phyloP scores from a whole-genome alignment of 1,139 yeast genomes.

The Suhomyces chickasaworum region DNA sequence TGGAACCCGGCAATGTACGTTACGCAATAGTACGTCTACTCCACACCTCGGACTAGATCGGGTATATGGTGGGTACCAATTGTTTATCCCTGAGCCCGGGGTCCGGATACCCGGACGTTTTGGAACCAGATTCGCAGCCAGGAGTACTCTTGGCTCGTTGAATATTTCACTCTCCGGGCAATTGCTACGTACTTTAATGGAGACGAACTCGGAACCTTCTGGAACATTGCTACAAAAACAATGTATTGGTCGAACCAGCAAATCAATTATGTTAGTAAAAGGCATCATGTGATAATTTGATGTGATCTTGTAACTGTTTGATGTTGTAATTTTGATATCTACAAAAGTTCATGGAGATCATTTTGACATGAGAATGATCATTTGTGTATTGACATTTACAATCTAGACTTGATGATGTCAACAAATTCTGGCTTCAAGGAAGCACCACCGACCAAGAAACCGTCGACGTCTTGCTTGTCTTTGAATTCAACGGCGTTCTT shows the following conservation, averaged over 20 bases:
- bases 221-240: too few relatives aligned
- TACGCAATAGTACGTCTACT: background rate
- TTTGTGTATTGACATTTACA: slow-evolving; percentile 38
- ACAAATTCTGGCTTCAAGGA: slow-evolving; percentile 97
- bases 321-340: too few relatives aligned
- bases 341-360: too few relatives aligned
- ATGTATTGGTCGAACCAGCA: too few relatives aligned
- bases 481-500: slow-evolving; percentile 88
- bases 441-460: slow-evolving; percentile 99
- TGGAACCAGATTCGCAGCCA: slow-evolving; percentile 5
- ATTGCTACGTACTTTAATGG: background rate
- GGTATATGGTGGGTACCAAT: background rate
- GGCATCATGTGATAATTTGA: background rate
- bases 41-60: background rate
- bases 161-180: background rate
- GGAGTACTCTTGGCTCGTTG: background rate
- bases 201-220: background rate
- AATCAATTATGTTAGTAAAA: too few relatives aligned
- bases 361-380: background rate
- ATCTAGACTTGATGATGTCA: slow-evolving; percentile 91
- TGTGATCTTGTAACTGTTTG: too few relatives aligned
- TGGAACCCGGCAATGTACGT: background rate
- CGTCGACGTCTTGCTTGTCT: slow-evolving; percentile 93
- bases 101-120: slow-evolving; percentile 3
- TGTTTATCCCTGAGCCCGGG: slow-evolving; percentile 2